Conservation (phyloP, 1,284 basidiomycete genomes). For the Ceratobasidium sp. region DNA sequence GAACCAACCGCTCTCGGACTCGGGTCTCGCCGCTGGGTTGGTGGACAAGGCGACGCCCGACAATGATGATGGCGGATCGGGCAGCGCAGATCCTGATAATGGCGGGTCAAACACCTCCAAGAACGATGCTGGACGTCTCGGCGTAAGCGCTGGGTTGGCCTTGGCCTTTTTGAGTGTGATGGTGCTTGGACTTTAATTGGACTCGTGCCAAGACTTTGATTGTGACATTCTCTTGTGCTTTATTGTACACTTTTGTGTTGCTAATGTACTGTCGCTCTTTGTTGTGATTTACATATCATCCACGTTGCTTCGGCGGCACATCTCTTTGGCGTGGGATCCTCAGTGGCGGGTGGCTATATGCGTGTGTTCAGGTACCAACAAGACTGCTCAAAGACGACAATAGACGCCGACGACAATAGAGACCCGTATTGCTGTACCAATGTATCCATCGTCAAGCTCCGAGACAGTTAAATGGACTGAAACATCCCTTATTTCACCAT, state of each 20-base stretch:
- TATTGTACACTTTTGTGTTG: background rate
- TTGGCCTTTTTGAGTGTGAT: background rate
- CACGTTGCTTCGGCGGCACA: too few relatives aligned
- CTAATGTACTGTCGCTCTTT: background rate
- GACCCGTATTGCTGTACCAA: too few relatives aligned
- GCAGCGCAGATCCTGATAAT: slow-evolving; percentile 5
- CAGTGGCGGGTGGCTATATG: too few relatives aligned
- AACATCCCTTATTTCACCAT: too few relatives aligned
- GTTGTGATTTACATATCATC: too few relatives aligned
- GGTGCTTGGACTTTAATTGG: slow-evolving; percentile 2
- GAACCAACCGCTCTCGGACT: slow-evolving; percentile 40
- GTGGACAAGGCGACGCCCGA: background rate
- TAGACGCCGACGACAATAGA: too few relatives aligned
- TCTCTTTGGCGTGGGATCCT: too few relatives aligned
- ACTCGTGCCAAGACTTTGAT: background rate
- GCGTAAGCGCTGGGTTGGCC: background rate
- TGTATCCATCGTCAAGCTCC: too few relatives aligned
- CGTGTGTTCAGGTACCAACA: too few relatives aligned
- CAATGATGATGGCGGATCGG: slow-evolving; percentile 13
- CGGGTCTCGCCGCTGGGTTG: slow-evolving; percentile 34
- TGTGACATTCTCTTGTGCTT: background rate
- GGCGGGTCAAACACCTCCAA: background rate
- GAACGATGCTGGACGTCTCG: slow-evolving; percentile 1
- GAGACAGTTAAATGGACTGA: too few relatives aligned
- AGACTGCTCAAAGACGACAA: too few relatives aligned